These are phyloP conservation scores for Coprinopsis marcescibilis DNA, from an alignment of 768 basidiomycete genomes.

Conservation along the genomic window DNA sequence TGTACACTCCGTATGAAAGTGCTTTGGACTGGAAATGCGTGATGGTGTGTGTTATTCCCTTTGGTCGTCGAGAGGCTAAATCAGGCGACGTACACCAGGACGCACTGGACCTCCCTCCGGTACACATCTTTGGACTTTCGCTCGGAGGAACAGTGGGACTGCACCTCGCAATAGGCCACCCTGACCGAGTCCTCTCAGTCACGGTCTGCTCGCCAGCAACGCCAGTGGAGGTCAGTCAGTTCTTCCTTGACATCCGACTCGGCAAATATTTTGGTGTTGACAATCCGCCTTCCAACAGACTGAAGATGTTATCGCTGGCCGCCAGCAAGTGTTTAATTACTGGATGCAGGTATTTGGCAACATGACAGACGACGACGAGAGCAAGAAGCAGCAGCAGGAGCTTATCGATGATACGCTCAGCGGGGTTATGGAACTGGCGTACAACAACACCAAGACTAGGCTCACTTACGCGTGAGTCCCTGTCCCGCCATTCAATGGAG, in stretches of 20 bases:
- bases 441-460: constrained; percentile 15
- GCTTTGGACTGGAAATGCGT: constrained; percentile 27
- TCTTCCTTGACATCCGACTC: neutral
- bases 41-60: constrained; percentile 21
- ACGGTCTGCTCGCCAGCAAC: constrained; percentile 32
- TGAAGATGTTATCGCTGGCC: constrained; percentile 23
- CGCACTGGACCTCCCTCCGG: constrained; percentile 26
- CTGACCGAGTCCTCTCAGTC: constrained; percentile 26
- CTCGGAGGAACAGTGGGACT: constrained; percentile 28
- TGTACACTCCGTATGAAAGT: constrained; percentile 24
- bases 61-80: neutral
- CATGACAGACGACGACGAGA: constrained; percentile 6
- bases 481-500: neutral
- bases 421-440: constrained; percentile 19
- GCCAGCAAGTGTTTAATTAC: constrained; percentile 21
- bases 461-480: constrained; percentile 16
- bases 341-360: constrained; percentile 18
- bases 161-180: constrained; percentile 26
- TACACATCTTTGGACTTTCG: constrained; percentile 31
- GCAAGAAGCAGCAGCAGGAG: constrained; percentile 6
- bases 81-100: constrained; percentile 16
- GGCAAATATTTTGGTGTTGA: too few species aligned
- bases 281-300: constrained; percentile 14
- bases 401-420: constrained; percentile 17
- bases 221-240: constrained; percentile 23